These are phyloP conservation scores for Spatholobus suberectus DNA, from an alignment of 306 rosid species.

Conservation along the genomic window DNA sequence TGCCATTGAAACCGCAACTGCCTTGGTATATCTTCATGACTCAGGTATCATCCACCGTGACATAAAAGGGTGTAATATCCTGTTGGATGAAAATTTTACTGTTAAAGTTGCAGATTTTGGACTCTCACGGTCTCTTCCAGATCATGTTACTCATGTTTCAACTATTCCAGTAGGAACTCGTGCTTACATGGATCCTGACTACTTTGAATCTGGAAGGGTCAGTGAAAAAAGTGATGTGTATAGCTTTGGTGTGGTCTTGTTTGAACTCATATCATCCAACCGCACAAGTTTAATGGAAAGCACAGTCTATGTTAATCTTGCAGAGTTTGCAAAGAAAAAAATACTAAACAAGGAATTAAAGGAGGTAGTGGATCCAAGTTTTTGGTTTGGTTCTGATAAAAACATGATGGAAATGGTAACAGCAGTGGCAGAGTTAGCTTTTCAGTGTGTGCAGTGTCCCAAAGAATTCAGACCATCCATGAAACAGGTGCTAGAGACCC, in stretches of 20 bases:
- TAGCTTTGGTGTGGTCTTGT: slow-evolving; percentile 71
- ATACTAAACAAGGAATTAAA: slow-evolving; percentile 51
- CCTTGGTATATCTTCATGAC: slow-evolving; percentile 67
- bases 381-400: slow-evolving; percentile 50
- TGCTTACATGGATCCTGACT: slow-evolving; percentile 68
- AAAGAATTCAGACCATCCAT: slow-evolving; percentile 66
- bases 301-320: neutral
- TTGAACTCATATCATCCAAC: slow-evolving; percentile 66
- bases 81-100: slow-evolving; percentile 51
- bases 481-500: slow-evolving; percentile 52
- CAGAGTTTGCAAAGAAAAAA: slow-evolving; percentile 51
- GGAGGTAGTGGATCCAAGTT: slow-evolving; percentile 55
- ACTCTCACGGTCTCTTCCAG: slow-evolving; percentile 61
- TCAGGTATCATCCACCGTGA: slow-evolving; percentile 76
- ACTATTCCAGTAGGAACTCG: slow-evolving; percentile 23
- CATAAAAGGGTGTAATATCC: slow-evolving; percentile 65
- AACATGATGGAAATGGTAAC: slow-evolving; percentile 39
- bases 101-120: slow-evolving; percentile 82
- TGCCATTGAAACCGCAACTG: slow-evolving; percentile 65
- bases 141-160: slow-evolving; percentile 11
- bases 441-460: slow-evolving; percentile 62
- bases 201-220: slow-evolving; percentile 54
- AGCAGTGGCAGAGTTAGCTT: slow-evolving; percentile 69
- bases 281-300: neutral
- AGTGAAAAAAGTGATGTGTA: slow-evolving; percentile 69